A percentile compares a stretch with the other conserved stretches of the same genome.
phyloP scores from a whole-genome alignment of 208 protist species.

The Acanthamoeba healyi region DNA sequence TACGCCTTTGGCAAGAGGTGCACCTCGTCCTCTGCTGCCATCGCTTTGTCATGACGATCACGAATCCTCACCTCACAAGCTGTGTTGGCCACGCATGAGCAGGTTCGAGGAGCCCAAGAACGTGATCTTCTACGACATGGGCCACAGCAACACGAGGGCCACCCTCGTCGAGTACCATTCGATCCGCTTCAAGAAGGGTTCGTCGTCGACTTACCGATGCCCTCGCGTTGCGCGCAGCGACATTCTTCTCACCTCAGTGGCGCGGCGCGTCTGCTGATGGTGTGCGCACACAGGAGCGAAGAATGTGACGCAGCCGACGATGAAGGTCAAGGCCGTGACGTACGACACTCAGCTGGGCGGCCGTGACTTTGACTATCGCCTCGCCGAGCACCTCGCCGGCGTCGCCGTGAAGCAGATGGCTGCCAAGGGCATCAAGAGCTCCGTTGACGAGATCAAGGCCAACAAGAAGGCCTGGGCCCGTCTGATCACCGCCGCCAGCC shows the following conservation, averaged over 20 bases:
- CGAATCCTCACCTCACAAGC: neutral
- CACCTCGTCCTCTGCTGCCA: neutral
- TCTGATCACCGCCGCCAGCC: constrained; percentile 91
- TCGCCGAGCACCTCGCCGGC: constrained; percentile 92
- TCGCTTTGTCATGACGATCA: neutral
- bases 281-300: constrained; percentile 36
- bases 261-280: neutral
- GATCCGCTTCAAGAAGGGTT: constrained; percentile 65
- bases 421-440: neutral
- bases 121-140: constrained; percentile 85
- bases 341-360: constrained; percentile 92
- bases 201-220: no score
- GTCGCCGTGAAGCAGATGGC: constrained; percentile 85
- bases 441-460: constrained; percentile 13
- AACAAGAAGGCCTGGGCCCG: constrained; percentile 88
- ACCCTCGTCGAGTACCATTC: constrained; percentile 87
- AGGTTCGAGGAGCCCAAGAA: constrained; percentile 75
- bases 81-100: neutral
- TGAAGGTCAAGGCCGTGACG: constrained; percentile 88
- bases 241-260: neutral
- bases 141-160: constrained; percentile 71
- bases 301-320: constrained; percentile 76
- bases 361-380: constrained; percentile 92
- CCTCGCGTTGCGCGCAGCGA: no score
- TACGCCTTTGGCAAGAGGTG: constrained; percentile 76